These are phyloP conservation scores for Plasmodium chabaudi DNA, from an alignment of 169 alveolate genomes.

Conservation along the genomic window DNA sequence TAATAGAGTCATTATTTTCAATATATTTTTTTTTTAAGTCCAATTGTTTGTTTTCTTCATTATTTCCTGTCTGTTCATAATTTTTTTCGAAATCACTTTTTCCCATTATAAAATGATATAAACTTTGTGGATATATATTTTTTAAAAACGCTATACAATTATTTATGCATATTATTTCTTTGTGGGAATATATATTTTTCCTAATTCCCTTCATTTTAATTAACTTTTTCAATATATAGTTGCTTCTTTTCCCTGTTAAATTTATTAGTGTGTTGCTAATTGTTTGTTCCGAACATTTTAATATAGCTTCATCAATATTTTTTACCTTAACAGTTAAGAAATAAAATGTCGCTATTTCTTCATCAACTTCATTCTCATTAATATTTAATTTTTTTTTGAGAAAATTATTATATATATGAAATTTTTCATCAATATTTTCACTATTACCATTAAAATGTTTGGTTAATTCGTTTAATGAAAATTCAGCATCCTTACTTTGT, in stretches of 20 bases:
- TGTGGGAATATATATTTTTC: conserved; percentile 6
- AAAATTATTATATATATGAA: conserved; percentile 18
- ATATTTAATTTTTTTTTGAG: neutral
- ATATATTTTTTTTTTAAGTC: neutral
- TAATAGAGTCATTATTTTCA: neutral
- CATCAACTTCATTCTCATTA: neutral
- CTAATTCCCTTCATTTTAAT: neutral
- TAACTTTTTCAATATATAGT: conserved; percentile 10
- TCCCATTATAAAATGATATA: conserved; percentile 17
- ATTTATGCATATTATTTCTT: conserved; percentile 48
- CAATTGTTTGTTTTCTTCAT: neutral
- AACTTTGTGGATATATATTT: conserved; percentile 15
- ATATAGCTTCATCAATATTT: conserved; percentile 17
- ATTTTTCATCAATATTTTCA: conserved; percentile 8
- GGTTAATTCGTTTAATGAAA: conserved; percentile 1
- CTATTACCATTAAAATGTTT: conserved; percentile 1
- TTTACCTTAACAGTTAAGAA: conserved; percentile 17
- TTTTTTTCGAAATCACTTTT: neutral
- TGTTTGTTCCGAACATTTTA: neutral
- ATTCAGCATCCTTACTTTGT: conserved; percentile 4
- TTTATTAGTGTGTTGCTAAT: conserved; percentile 3
- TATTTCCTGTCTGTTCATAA: neutral
- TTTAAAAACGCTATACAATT: conserved; percentile 17
- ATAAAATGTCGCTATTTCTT: conserved; percentile 51
- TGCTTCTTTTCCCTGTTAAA: conserved; percentile 31